Evolutionary conservation across 2,329 filamentous ascomycete genomes (phyloP), one percentile per base, ranked within the genome.

Genomic region (Microdochium nivale): DNA sequence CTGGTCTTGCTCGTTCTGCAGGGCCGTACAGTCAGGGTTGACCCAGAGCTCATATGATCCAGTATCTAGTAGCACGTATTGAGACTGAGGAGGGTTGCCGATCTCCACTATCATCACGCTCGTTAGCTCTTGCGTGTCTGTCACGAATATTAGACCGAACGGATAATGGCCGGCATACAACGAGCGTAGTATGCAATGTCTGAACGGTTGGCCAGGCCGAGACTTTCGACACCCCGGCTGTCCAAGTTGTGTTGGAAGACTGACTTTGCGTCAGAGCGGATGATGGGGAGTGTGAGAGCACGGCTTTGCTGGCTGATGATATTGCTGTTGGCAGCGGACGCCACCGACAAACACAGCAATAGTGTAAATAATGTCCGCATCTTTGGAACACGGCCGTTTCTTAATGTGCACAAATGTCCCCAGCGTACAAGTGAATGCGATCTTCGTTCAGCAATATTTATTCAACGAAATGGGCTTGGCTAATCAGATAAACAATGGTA

Each of bases 41-140:
- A 81, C 74, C 79, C 79, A 82, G 30, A 82, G 69, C 66, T 82
- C 79, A 57, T 79, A 81, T 10, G 78, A 81, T 47, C 79, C 78
- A 0, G 80, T 82, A 60, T 83, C 79, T 51, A 83, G 62, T 59
- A 80, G 77, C 11, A 80, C 76, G 52, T 70, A 77, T 49, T 81
- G 72, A 2, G 70, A 59, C 55, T 82, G 79, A 1, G 72, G 65
- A 14, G 79, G 79, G 2, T 72, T 80, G 47, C 79, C 79, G 48
- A 82, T 74, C 53, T 70, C 69, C 56, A 80, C 70, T 72, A 54
- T 14, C 7, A 43, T 13, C 19, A n/a, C 33, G 51, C 63, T 62
- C 62, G 58, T 57, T 48, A 4, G 24, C 23, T 3, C 33, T 35
- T 52, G 53, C 24, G 13, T 24, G 8, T n/a, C 27, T 13, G 56